phyloP scores from a whole-genome alignment of 2,329 filamentous ascomycete genomes.

The Neonectria ditissima region DNA sequence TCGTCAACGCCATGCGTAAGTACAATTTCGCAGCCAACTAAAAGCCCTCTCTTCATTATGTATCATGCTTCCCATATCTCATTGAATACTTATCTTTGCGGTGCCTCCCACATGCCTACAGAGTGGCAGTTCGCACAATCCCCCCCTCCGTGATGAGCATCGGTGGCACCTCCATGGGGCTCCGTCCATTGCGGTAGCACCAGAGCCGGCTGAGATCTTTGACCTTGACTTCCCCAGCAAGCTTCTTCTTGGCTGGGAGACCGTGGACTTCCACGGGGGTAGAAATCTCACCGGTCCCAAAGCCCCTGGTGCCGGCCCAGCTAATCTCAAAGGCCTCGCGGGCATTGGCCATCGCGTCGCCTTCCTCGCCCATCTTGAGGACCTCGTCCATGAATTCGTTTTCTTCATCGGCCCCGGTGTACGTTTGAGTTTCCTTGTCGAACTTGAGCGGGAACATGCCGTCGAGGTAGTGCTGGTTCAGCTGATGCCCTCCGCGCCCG shows the following conservation, averaged over 20 bases:
- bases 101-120: constrained; percentile 45
- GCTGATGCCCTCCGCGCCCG: constrained; percentile 66
- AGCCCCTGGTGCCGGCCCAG: constrained; percentile 57
- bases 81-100: background rate
- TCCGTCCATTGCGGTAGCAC: constrained; percentile 71
- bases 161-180: constrained; percentile 59
- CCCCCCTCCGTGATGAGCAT: constrained; percentile 52
- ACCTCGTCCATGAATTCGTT: constrained; percentile 73
- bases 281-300: constrained; percentile 50
- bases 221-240: constrained; percentile 59
- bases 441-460: constrained; percentile 68
- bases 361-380: constrained; percentile 59
- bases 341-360: constrained; percentile 57
- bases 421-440: constrained; percentile 55
- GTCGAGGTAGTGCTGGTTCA: constrained; percentile 72
- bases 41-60: background rate
- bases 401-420: constrained; percentile 58
- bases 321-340: constrained; percentile 62
- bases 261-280: constrained; percentile 56
- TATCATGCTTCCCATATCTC: background rate
- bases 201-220: constrained; percentile 72
- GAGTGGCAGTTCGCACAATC: constrained; percentile 54
- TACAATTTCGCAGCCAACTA: background rate
- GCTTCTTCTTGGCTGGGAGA: constrained; percentile 41
- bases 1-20: background rate